Evolutionary conservation across 306 rosid species (phyloP).

Genomic region (Phaseolus lunatus): DNA sequence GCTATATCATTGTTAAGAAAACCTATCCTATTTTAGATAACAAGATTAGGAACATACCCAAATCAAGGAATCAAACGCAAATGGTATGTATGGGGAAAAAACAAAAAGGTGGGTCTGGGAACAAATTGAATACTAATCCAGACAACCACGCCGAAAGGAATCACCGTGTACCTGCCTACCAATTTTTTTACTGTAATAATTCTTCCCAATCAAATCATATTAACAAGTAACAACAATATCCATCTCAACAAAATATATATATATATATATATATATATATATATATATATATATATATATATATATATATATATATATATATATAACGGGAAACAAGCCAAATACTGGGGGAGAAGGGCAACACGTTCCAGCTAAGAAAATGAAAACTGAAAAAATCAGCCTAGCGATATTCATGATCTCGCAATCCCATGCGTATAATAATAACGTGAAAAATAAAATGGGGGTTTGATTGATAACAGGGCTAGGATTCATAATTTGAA

Average conservation of each 20-base stretch:
- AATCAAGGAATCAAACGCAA: constrained; percentile 24
- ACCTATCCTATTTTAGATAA: background rate
- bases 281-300: no score
- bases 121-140: constrained; percentile 28
- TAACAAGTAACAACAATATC: constrained; percentile 4
- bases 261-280: no score
- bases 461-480: background rate
- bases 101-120: background rate
- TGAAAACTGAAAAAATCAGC: background rate
- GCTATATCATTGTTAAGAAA: constrained; percentile 13
- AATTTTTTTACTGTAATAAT: background rate
- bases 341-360: background rate
- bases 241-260: background rate
- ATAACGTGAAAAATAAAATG: background rate
- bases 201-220: constrained; percentile 15
- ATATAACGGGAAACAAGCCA: constrained; percentile 8
- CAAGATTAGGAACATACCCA: constrained; percentile 2
- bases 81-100: background rate
- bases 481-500: background rate
- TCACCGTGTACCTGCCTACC: background rate
- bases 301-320: no score
- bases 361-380: background rate
- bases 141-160: constrained; percentile 32
- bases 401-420: constrained; percentile 16
- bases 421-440: constrained; percentile 8